Evolutionary conservation across 345 rosid genomes (phyloP).

Genomic region (Camelina neglecta): DNA sequence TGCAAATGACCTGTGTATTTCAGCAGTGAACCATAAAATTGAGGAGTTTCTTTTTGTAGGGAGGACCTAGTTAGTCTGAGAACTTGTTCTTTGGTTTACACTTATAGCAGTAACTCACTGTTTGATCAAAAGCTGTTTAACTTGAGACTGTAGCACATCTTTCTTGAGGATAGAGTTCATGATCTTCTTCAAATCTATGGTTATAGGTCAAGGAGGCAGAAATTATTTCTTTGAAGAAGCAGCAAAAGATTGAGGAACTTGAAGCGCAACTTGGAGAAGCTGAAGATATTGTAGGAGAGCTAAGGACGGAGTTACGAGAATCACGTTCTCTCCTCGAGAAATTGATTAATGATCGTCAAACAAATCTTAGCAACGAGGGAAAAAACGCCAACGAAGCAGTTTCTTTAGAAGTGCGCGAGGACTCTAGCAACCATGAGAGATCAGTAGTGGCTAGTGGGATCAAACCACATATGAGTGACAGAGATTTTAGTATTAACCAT

Average conservation of each 20-base stretch:
- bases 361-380: conserved; percentile 10
- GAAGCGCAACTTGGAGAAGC: conserved; percentile 94
- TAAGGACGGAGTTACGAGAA: conserved; percentile 76
- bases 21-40: neutral
- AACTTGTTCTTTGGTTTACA: conserved; percentile 7
- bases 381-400: conserved; percentile 30
- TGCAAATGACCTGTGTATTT: neutral
- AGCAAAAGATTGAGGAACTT: conserved; percentile 76
- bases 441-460: conserved; percentile 36
- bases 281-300: conserved; percentile 81
- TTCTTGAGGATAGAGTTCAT: conserved; percentile 3
- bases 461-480: conserved; percentile 42
- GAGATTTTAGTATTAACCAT: conserved; percentile 37
- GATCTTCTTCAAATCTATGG: neutral
- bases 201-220: conserved; percentile 77
- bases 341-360: conserved; percentile 37
- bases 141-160: conserved; percentile 17
- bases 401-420: conserved; percentile 29
- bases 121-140: neutral
- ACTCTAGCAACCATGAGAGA: conserved; percentile 46
- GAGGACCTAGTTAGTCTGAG: neutral
- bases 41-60: neutral
- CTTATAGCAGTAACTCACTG: neutral
- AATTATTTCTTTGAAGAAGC: conserved; percentile 54
- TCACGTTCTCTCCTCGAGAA: conserved; percentile 63